Evolutionary conservation across 768 basidiomycete species (phyloP), one percentile per base, ranked within the genome.

Genomic region (Rhizopogon salebrosus): DNA sequence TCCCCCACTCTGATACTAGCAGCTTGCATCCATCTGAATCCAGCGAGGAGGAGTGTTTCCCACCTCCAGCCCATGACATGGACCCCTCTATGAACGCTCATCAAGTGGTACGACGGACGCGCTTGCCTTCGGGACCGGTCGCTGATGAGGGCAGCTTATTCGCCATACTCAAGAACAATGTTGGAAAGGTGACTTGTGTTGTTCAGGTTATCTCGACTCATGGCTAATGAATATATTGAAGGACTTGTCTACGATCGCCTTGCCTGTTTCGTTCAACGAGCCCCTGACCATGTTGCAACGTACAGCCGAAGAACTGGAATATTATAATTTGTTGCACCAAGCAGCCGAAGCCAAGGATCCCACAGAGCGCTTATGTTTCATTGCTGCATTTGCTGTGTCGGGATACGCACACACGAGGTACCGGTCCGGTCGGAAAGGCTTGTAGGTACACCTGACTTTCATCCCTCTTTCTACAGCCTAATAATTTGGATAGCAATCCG

Each of bases 201-300:
- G 49, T 18, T 55, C 34, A 27, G 48, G 51, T 24, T 34, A 11
- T 22, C 52, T 5, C 22, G 38, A 41, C 42, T 11, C 22, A 20
- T 16, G 39, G 31, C 4, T 42, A 29, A 54, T 56, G 10, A 46
- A 31, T 45, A 9, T 35, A 38, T 39, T 8, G 52, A 46, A 92
- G 90, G 91, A 93, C 66, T 72, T 92, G 8, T 85, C 89, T 13
- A 85, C 86, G 31, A 85, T 93, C 26, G 76, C 87, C 2, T 82
- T 94, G 54, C 92, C 92, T n/a, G 89, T 94, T 2, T 80, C 85
- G 2, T 95, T 94, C 72, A 95, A 95, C 58, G 92, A 95, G 60
- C 92, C 92, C 27, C 68, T 95, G 34, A 89, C 87, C 0, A 74
- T 95, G 38, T 75, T 93, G 9, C 92, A 95, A 66, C 76, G 88